Evolutionary conservation across 176 grass and related monocot species (phyloP).

Genomic region (Raddia distichophylla): DNA sequence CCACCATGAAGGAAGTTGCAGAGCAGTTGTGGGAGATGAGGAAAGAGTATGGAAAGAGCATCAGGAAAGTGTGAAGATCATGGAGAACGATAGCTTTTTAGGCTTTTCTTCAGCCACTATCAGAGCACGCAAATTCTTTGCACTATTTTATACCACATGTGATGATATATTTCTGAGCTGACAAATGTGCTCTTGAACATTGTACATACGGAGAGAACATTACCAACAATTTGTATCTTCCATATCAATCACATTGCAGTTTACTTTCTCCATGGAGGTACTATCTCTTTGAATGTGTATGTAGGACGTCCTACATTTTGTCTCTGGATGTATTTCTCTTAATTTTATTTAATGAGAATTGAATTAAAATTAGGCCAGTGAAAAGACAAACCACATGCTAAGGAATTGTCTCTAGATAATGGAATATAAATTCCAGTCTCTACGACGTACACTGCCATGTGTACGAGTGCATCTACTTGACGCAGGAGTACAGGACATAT

Average conservation of each 20-base stretch:
- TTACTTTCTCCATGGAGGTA: neutral
- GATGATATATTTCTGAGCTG: conserved; percentile 28
- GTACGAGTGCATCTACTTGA: too few relatives aligned
- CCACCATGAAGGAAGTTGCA: conserved; percentile 88
- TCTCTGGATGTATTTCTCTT: neutral
- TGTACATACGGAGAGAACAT: conserved; percentile 1
- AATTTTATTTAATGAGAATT: neutral
- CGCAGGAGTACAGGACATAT: too few relatives aligned
- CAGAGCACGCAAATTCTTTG: neutral
- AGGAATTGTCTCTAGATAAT: neutral
- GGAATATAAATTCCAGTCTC: too few relatives aligned
- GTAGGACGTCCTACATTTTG: neutral
- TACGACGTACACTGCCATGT: too few relatives aligned
- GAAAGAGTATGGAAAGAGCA: conserved; percentile 63
- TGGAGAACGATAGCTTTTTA: neutral
- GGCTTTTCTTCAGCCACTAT: neutral
- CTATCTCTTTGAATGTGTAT: neutral
- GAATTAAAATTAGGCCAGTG: neutral
- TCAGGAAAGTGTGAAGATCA: conserved; percentile 39
- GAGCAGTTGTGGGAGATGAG: conserved; percentile 96
- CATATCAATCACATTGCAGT: neutral
- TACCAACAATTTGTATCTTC: conserved; percentile 1
- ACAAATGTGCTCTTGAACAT: conserved; percentile 12
- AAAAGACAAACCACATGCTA: neutral
- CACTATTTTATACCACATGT: neutral